These are phyloP conservation scores for Solanum peruvianum DNA, from an alignment of 257 asterid genomes.

Conservation along the genomic window DNA sequence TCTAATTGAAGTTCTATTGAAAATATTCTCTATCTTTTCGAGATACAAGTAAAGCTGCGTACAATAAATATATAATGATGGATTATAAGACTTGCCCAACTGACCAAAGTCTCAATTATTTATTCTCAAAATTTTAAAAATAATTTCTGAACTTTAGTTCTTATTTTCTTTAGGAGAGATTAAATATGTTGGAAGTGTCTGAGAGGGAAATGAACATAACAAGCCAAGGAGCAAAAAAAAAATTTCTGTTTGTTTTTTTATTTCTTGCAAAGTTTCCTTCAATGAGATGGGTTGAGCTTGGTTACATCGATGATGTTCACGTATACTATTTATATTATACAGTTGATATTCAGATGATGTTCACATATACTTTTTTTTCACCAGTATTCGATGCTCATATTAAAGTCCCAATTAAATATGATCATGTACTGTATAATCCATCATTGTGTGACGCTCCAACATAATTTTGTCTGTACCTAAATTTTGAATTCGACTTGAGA, in stretches of 20 bases:
- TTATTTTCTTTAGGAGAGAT: neutral
- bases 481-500: neutral
- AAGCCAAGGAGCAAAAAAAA: neutral
- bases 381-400: neutral
- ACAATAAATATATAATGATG: no score
- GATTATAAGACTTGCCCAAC: neutral
- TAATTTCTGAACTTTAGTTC: neutral
- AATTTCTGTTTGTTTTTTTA: no score
- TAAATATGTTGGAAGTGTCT: neutral
- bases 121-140: no score
- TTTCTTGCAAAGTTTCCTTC: neutral
- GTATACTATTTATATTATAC: neutral
- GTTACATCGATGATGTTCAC: neutral
- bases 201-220: neutral
- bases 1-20: no score
- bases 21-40: no score
- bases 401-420: no score
- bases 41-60: neutral
- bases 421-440: rapidly evolving
- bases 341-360: neutral
- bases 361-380: neutral
- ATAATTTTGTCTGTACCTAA: rapidly evolving
- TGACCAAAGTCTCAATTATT: neutral
- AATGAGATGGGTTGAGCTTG: neutral
- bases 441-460: rapidly evolving